Evolutionary conservation across 2,329 filamentous ascomycete genomes (phyloP), one percentile per base, ranked within the genome.

Genomic region (Ophiostoma himal-ulmi): DNA sequence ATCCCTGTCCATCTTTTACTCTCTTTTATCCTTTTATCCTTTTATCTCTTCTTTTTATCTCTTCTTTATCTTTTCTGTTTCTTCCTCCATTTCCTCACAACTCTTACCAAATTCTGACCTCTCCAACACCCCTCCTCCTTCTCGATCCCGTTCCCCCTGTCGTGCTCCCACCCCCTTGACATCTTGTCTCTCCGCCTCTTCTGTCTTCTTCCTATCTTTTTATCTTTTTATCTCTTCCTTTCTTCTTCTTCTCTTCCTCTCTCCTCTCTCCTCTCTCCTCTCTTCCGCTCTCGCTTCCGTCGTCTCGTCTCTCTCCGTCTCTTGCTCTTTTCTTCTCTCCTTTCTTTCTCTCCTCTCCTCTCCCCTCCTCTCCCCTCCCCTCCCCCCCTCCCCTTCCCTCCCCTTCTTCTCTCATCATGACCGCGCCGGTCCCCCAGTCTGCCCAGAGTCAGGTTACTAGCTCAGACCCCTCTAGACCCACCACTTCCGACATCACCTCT

Each of bases 321-420:
- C 62, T 26, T 22, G 1, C 73, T 74, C 74, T 73, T 74, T 73
- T 73, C 73, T 39, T 22, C 34, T 66, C 48, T 22, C 34, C 44
- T 48, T 66, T 62, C 57, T 70, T 44, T 68, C 64, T 41, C 67
- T 68, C 37, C 52, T 22, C 37, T 57, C 69, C 37, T 41, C 17
- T 37, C 41, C 62, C 17, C 26, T 30, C 37, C 75, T 75, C 74
- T 71, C 74, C 75, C 75, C 76, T 74, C 75, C 72, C 75, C 68
- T 73, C 72, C 75, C 76, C 76, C 73, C 72, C 75, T 75, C 76
- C 75, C 64, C 71, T 75, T 76, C 75, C 76, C 73, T 74, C 73
- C 20, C 22, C 36, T 17, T 17, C 20, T 71, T 73, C 75, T 75
- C 75, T 75, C 77, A 80, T 73, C 77, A 80, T 80, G 79, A 78